phyloP scores from a whole-genome alignment of 495 filamentous ascomycete genomes.

The Podospora comata region DNA sequence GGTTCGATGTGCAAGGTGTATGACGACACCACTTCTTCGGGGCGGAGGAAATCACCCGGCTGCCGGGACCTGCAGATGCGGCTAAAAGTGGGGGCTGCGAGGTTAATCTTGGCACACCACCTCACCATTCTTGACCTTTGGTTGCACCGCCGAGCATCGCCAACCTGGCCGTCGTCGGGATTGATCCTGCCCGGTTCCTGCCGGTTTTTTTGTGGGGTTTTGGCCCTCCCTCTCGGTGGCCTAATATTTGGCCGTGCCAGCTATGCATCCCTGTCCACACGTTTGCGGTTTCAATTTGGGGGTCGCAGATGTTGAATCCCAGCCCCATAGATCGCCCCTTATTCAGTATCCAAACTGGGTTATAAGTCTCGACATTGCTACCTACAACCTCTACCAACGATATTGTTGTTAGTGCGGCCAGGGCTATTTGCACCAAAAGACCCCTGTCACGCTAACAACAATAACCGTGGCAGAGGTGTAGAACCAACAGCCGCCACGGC shows the following conservation, averaged over 20 bases:
- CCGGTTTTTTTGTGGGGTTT: not conserved
- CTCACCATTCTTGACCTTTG: not conserved
- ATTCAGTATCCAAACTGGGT: not conserved
- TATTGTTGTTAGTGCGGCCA: too few species aligned
- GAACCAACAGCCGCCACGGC: not conserved
- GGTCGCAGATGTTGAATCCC: not conserved
- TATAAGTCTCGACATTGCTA: not conserved
- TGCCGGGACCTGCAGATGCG: not conserved
- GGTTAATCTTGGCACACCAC: not conserved
- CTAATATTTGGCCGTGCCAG: not conserved
- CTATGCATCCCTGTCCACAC: not conserved
- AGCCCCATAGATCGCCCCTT: not conserved
- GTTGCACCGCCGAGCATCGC: not conserved
- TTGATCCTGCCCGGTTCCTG: not conserved
- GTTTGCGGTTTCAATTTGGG: not conserved
- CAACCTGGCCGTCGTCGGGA: not conserved
- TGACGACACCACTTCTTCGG: not conserved
- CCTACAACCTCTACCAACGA: too few species aligned
- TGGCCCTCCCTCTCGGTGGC: too few species aligned
- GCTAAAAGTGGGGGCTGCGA: not conserved
- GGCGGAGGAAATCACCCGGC: not conserved
- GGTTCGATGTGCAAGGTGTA: not conserved
- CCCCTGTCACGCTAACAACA: too few species aligned
- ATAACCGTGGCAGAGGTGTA: not conserved
- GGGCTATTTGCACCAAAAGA: too few species aligned